Evolutionary conservation across 1,139 yeast species (phyloP), one percentile per base, ranked within the genome.

Genomic region (Kurtzmaniella quercitrusa): DNA sequence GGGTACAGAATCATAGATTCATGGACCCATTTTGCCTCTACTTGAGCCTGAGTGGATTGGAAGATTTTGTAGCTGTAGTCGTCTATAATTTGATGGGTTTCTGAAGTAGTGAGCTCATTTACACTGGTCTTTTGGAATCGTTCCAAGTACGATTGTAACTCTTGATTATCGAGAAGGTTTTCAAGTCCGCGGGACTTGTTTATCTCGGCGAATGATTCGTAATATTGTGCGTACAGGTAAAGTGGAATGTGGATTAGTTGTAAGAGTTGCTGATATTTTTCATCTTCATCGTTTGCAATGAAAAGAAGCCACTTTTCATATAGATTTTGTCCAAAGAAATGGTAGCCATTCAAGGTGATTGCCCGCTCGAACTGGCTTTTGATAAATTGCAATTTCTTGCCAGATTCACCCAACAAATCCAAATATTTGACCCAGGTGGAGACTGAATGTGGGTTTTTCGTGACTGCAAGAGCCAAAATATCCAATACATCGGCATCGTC

Each of bases 351-450:
- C 16, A 60, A 49, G 3, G 50, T 46, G 9, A 69, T 53, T 0
- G 79, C 84, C 1, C 57, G 55, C 17, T 59, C 51, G 48, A 79
- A 79, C 33, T 70, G 62, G 0, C 41, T 45, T 36, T 77, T 56
- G n/a, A 77, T 63, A 19, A 50, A 51, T 1, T 53, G 58, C 8
- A 60, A 41, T 14, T 48, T 47, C 16, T 53, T 48, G 12, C 46
- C 38, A 17, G 40, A 41, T 7, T 43, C 55, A 7, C 72, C 56
- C 25, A 80, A 54, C 1, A 83, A 80, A 37, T 71, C 69, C 44
- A 83, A 54, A 55, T 81, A 83, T 51, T 83, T 89, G 1, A 67
- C 54, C 93, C 93, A 85, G 3, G 85, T 62, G n/a, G 78, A 84
- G 10, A 82, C 51, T 1, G 85, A 80, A 37, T 66, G 63, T 0